Percentiles rank a stretch among this genome's conserved stretches.
These are phyloP conservation scores for Ascomycota sp. DNA, from an alignment of 2,329 filamentous ascomycete species.

Conservation along the genomic window DNA sequence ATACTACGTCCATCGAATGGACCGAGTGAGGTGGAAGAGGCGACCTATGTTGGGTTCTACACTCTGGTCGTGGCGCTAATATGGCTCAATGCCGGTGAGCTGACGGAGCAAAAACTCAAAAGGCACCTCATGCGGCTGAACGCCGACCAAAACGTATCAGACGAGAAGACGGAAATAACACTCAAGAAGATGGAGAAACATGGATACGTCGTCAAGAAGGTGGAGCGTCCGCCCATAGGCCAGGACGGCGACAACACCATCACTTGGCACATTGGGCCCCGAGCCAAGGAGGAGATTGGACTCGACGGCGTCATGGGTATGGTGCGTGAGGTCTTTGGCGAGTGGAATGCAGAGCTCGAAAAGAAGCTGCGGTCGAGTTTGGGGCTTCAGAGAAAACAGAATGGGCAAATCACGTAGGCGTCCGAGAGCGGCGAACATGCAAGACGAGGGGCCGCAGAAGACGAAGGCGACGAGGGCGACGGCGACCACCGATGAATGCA, in stretches of 20 bases:
- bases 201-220: conserved; percentile 58
- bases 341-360: conserved; percentile 31
- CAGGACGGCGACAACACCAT: conserved; percentile 52
- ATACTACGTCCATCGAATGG: conserved; percentile 50
- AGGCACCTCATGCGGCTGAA: conserved; percentile 58
- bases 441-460: background rate
- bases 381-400: conserved; percentile 20
- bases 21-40: conserved; percentile 46
- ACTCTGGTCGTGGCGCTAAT: conserved; percentile 64
- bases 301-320: conserved; percentile 54
- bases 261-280: conserved; percentile 67
- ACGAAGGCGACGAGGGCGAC: too few species aligned
- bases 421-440: conserved; percentile 3
- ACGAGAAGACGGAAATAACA: conserved; percentile 56
- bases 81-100: conserved; percentile 46
- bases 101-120: conserved; percentile 62
- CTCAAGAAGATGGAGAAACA: conserved; percentile 60
- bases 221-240: conserved; percentile 35
- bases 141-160: conserved; percentile 51
- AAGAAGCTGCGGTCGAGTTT: conserved; percentile 41
- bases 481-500: too few species aligned
- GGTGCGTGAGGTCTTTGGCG: conserved; percentile 39
- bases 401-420: conserved; percentile 8
- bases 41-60: conserved; percentile 65
- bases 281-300: conserved; percentile 71